Evolutionary conservation across 2,329 filamentous ascomycete genomes (phyloP).

Genomic region (Penicillium sp.): DNA sequence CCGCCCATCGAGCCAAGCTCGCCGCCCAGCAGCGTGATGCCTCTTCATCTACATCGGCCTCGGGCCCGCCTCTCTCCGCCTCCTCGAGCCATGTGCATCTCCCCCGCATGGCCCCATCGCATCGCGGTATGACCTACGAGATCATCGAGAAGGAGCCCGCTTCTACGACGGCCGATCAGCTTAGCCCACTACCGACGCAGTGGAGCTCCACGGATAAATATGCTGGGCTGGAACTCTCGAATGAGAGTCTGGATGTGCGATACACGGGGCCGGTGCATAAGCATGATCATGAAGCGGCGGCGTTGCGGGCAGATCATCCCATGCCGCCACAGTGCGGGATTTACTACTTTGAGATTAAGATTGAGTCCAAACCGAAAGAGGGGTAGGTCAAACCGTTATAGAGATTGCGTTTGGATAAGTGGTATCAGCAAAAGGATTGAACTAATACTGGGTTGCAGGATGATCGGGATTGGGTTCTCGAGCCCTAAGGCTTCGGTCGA

Average conservation of each 20-base stretch:
- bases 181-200: constrained; percentile 72
- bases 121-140: constrained; percentile 80
- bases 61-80: constrained; percentile 48
- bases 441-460: constrained; percentile 17
- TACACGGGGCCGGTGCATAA: constrained; percentile 60
- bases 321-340: constrained; percentile 91
- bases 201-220: constrained; percentile 84
- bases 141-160: constrained; percentile 72
- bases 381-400: constrained; percentile 47
- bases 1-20: constrained; percentile 65
- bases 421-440: not conserved
- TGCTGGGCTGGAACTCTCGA: constrained; percentile 69
- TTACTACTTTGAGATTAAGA: constrained; percentile 84
- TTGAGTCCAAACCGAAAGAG: constrained; percentile 67
- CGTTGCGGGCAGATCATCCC: constrained; percentile 77
- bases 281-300: constrained; percentile 72
- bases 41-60: constrained; percentile 49
- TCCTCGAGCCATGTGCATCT: constrained; percentile 61
- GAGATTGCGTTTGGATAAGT: not conserved
- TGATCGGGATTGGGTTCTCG: constrained; percentile 62
- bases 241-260: constrained; percentile 71
- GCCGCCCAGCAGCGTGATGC: constrained; percentile 52
- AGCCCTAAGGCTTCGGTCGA: constrained; percentile 60
- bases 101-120: constrained; percentile 61
- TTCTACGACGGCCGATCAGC: constrained; percentile 58